Conservation (phyloP, 2,329 filamentous ascomycete species). For the Aureobasidium vineae region DNA sequence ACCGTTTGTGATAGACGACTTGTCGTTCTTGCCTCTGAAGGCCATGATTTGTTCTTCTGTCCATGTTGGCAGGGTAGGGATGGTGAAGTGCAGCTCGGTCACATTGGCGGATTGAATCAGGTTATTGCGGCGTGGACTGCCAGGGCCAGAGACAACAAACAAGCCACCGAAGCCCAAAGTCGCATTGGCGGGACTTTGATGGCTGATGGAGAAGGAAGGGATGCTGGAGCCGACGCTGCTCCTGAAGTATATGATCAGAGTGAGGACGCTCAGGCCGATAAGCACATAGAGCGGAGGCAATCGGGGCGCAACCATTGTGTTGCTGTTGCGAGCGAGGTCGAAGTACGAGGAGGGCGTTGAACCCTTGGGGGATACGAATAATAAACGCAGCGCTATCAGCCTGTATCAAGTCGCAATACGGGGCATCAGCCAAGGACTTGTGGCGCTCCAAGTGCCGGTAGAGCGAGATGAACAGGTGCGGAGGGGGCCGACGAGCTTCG, state of each 20-base stretch:
- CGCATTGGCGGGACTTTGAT: constrained; percentile 13
- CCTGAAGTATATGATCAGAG: constrained; percentile 22
- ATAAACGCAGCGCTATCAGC: constrained; percentile 20
- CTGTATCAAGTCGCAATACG: not conserved
- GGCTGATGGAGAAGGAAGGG: constrained; percentile 13
- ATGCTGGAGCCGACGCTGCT: not conserved
- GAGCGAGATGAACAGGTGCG: not conserved
- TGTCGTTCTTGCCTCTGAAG: constrained; percentile 34
- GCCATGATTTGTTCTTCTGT: constrained; percentile 37
- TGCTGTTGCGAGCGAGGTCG: not conserved
- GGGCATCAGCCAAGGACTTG: constrained; percentile 10
- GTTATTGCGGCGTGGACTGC: constrained; percentile 38
- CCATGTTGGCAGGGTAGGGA: constrained; percentile 43
- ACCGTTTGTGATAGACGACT: constrained; percentile 39
- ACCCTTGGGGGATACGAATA: constrained; percentile 13
- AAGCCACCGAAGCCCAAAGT: constrained; percentile 41
- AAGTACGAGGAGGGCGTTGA: not conserved
- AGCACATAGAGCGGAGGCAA: constrained; percentile 25
- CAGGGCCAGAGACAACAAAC: constrained; percentile 40
- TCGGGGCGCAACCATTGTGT: constrained; percentile 12
- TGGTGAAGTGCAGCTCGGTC: constrained; percentile 41
- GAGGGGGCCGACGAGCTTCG: not conserved
- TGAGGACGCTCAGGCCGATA: constrained; percentile 12
- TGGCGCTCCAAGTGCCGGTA: not conserved
- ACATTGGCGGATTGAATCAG: constrained; percentile 43